Base-by-base conservation (phyloP, 768 basidiomycete genomes). In the Tylopilus subfusipes region DNA sequence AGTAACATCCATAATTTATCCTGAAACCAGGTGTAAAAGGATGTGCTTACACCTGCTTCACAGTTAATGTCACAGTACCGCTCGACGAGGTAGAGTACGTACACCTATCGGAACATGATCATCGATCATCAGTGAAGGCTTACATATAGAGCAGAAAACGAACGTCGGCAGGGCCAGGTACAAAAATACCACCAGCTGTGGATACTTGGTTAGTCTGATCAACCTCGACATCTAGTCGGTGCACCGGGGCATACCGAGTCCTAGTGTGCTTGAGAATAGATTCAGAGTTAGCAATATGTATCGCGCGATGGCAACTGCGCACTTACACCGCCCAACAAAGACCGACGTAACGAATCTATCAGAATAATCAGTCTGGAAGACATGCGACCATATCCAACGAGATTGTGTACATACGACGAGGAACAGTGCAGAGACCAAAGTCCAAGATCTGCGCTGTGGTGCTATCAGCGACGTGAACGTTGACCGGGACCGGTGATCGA, bases 291-390 rank as follows among this genome's bases (percentile, higher is more conserved):
- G 48, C 21, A 22, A 22, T 48, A 16, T 39, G n/a, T 3, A 8
- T 10, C n/a, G 19, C 12, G 8, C 3, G 8, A 16, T 7, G 3
- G 14, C 2, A 30, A 16, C 4, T 1, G 11, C 21, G 33, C 8
- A 52, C 62, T 2, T 42, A 64, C 62, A 51, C 18, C 11, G 31
- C 29, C 51, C 54, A 54, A 38, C 50, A 52, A 36, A 63, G 25
- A 25, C 62, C 58, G 0, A 38, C 4, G 22, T 60, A 63, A 33
- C 62, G 62, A n/a, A 64, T 44, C 62, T 63, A 16, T 40, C 3
- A 3, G 16, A 21, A 14, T 0, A 5, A 3, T 43, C 11, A 45
- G 36, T 29, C 48, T 22, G 6, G 6, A 33, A 42, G 13, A 10
- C 14, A n/a, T 38, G 25, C 24, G 13, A 2, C 8, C 11, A 2